Conservation (phyloP, 768 basidiomycete species). For the Suillus hirtellus region DNA sequence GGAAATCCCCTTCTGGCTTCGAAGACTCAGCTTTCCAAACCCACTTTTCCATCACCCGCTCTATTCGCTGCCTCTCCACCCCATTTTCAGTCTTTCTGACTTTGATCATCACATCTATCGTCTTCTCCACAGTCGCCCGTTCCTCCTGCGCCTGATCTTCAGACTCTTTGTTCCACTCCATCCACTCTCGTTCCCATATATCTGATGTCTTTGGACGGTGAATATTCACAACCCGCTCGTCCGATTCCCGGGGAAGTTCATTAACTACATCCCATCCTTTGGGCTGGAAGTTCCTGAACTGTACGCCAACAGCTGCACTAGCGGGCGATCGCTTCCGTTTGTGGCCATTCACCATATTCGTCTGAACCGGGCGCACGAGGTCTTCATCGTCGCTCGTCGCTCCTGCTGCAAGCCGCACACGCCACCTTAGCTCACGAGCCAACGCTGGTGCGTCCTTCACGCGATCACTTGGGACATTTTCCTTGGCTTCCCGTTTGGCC, state of each 20-base stretch:
- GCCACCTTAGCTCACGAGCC: slow-evolving; percentile 86
- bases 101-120: slow-evolving; percentile 53
- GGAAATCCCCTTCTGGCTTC: slow-evolving; percentile 10
- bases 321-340: slow-evolving; percentile 40
- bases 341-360: slow-evolving; percentile 32
- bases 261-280: slow-evolving; percentile 61
- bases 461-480: slow-evolving; percentile 77
- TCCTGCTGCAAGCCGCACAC: slow-evolving; percentile 62
- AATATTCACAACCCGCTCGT: slow-evolving; percentile 39
- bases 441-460: slow-evolving; percentile 81
- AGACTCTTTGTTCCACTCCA: slow-evolving; percentile 28
- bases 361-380: slow-evolving; percentile 27
- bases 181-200: slow-evolving; percentile 50
- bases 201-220: slow-evolving; percentile 39
- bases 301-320: slow-evolving; percentile 20
- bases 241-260: slow-evolving; percentile 44
- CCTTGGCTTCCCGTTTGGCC: slow-evolving; percentile 74
- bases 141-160: slow-evolving; percentile 31
- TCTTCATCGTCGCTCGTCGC: slow-evolving; percentile 69
- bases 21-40: slow-evolving; percentile 41
- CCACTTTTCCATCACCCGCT: slow-evolving; percentile 70
- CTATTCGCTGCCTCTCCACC: slow-evolving; percentile 70
- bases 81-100: slow-evolving; percentile 56
- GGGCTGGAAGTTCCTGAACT: slow-evolving; percentile 70
- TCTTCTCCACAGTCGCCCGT: slow-evolving; percentile 44